Evolutionary conservation across 2,329 filamentous ascomycete genomes (phyloP).

Genomic region (Aspergillus novofumigatus): DNA sequence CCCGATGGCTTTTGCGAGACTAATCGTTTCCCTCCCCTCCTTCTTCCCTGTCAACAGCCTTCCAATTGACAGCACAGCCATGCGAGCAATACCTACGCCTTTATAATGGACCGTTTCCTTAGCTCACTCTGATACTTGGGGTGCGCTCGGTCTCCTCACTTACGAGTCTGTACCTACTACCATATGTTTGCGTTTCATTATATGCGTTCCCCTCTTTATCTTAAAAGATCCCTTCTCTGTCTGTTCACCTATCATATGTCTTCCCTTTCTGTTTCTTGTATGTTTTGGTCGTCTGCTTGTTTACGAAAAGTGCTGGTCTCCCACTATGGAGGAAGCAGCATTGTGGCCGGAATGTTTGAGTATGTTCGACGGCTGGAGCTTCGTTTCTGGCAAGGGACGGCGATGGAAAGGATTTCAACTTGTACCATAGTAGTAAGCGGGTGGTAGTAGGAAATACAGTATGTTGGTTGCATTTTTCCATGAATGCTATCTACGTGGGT

Average conservation of each 20-base stretch:
- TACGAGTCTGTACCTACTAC: not conserved
- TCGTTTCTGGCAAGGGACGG: not conserved
- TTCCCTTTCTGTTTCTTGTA: slow-evolving; percentile 8
- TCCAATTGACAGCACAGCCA: not conserved
- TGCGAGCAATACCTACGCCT: not conserved
- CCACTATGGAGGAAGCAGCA: not conserved
- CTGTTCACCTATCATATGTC: slow-evolving; percentile 2
- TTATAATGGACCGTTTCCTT: not conserved
- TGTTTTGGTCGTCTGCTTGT: not conserved
- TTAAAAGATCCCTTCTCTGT: not conserved
- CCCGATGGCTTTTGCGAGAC: slow-evolving; percentile 15
- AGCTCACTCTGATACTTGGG: not conserved
- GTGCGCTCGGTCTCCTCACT: not conserved
- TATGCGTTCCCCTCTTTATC: not conserved
- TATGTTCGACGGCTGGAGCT: not conserved
- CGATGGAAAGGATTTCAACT: not conserved
- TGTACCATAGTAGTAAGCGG: not conserved
- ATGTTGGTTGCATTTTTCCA: not conserved
- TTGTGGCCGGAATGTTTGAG: not conserved
- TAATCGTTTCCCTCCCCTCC: slow-evolving; percentile 24
- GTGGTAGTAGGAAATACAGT: not conserved
- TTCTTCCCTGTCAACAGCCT: slow-evolving; percentile 1
- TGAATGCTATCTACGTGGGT: not conserved
- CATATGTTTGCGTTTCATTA: not conserved
- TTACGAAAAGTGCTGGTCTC: not conserved